A percentile compares a stretch with the other conserved stretches of the same genome.
These are phyloP conservation scores for Trichoderma breve DNA, from an alignment of 2,329 filamentous ascomycete genomes.

Conservation along the genomic window DNA sequence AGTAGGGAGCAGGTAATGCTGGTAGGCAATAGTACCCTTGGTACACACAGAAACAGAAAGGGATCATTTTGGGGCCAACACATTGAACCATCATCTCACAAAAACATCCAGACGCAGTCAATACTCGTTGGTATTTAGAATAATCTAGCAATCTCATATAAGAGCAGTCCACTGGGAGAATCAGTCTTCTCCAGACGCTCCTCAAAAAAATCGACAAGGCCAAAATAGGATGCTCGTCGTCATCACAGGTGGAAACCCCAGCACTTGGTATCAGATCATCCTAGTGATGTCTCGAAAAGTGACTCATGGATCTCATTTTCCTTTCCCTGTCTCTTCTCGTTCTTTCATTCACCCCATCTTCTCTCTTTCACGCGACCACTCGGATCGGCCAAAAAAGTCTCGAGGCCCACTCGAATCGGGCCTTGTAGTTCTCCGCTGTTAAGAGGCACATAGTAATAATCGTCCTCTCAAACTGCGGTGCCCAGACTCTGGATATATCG, in stretches of 20 bases:
- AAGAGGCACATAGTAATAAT: background rate
- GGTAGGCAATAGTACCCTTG: background rate
- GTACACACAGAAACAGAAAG: background rate
- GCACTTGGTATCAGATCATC: conserved; percentile 10
- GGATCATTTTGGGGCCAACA: background rate
- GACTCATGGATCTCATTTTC: background rate
- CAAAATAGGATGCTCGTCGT: background rate
- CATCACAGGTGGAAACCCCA: background rate
- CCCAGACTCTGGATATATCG: conserved; percentile 21
- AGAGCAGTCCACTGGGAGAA: background rate
- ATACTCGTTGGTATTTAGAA: background rate
- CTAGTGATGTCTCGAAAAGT: conserved; percentile 8
- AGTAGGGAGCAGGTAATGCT: background rate
- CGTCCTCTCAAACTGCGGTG: background rate
- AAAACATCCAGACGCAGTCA: background rate
- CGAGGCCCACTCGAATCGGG: background rate
- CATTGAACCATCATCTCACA: background rate
- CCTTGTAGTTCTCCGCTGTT: background rate
- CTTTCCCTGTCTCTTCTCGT: background rate
- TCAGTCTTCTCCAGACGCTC: conserved; percentile 1
- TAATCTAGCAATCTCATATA: background rate
- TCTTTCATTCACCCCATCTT: background rate
- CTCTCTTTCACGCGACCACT: background rate
- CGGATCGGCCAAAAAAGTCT: background rate
- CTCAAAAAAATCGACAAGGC: background rate